Base-by-base conservation (phyloP, 352 stramenopile genomes). In the Pythium rhizo-oryzae region DNA sequence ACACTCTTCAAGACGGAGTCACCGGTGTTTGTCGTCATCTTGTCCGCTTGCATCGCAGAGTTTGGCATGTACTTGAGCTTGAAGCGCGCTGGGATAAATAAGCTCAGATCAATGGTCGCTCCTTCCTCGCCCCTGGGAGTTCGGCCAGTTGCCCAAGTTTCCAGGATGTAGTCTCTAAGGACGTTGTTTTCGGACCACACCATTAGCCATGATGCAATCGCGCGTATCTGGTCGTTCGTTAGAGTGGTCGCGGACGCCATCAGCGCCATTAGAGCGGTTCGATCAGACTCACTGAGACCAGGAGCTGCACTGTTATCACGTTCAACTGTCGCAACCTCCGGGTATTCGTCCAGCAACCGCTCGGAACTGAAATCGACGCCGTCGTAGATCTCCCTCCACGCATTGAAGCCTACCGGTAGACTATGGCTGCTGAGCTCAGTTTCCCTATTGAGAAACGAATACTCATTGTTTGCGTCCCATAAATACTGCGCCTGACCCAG, bases 331-430 rank as follows among this genome's bases (percentile, higher is more conserved):
- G 72, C 70, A 19, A 75, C 65, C 0, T 72, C 43, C 0, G 83
- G 80, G 46, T 84, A 88, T n/a, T 75, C 67, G 7, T 56, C 16
- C 1, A 81, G 51, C 0, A 91, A 58, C 13, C 75, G 56, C 46
- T 89, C 81, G 0, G 80, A 88, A 28, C 81, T 86, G 11, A 69
- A 85, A 46, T 92, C 81, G 0, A 69, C 24, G 8, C 81, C 83
- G 24, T 87, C 71, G 39, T 88, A 87, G 16, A 92, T 71, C 35
- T 87, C 80, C 67, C 77, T 70, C 83, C 83, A 92, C 0, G 81
- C 83, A n/a, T 61, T 62, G 47, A 90, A 92, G 1, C 81, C 83
- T 8, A 74, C 71, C 0, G 80, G 81, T 9, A 92, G 63, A 19
- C 69, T 71, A n/a, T 69, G 53, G 1, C 5, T 19, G 18, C 28